Evolutionary conservation across 768 basidiomycete species (phyloP), one percentile per base, ranked within the genome.

Genomic region (Mycena filopes): DNA sequence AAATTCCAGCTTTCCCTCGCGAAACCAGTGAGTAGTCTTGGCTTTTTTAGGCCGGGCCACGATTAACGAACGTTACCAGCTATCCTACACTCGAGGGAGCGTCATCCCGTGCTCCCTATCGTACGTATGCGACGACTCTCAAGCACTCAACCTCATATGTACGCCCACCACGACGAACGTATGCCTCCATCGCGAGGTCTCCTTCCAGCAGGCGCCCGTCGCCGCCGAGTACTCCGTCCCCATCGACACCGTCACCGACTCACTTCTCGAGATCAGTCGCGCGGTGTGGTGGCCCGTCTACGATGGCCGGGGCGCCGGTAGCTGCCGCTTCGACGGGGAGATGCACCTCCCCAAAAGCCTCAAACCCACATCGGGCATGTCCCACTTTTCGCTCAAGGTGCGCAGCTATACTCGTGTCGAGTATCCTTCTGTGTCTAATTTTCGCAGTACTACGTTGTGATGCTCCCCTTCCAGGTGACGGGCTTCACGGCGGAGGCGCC

Each of bases 1-100:
- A 23, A 46, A 31, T 15, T 28, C 2, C 43, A 81, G 79, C 66
- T 80, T 23, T 80, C 77, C 0, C 68, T 81, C 48, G 78, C 79
- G 4, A 77, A 77, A 49, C 80, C 80, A 8, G 79, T 81, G 67
- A 51, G 72, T 47, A 21, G 31, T 29, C 16, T 13, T 26, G 21
- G 36, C 20, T 6, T n/a, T n/a, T n/a, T n/a, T n/a, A n/a, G n/a
- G 31, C 5, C 61, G 29, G 36, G 41, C 55, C 15, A 8, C 21
- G n/a, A 49, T 51, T 49, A 42, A 46, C 31, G 9, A 11, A 8
- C 20, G 10, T 26, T 46, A 7, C 5, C 31, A 69, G 68, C 45
- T 69, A 69, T 69, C 68, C 1, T 69, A 65, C 46, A 69, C 68
- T 7, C 63, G 68, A 2, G 67, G 68, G 31, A 65, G 68, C 51